These are phyloP conservation scores for Paradendryphiella salina DNA, from an alignment of 2,329 filamentous ascomycete genomes.

Conservation along the genomic window DNA sequence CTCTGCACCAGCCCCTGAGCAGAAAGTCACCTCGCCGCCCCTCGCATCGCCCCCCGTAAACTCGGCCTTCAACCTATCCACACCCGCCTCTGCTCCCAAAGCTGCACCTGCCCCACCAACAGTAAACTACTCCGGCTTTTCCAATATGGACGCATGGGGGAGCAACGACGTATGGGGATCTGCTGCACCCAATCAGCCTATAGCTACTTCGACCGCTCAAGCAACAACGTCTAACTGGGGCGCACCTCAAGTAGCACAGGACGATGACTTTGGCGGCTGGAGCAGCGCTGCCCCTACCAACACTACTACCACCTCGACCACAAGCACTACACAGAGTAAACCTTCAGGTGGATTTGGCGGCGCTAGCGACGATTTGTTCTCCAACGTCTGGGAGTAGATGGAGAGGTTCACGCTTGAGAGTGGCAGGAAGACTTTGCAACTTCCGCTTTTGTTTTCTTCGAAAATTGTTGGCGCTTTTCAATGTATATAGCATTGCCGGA, in stretches of 20 bases:
- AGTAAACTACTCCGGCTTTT: slow-evolving; percentile 50
- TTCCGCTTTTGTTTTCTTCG: too few relatives aligned
- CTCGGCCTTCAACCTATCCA: slow-evolving; percentile 70
- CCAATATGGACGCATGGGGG: slow-evolving; percentile 77
- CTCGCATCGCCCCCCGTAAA: slow-evolving; percentile 50
- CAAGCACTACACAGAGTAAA: slow-evolving; percentile 39
- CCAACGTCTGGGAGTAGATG: slow-evolving; percentile 85
- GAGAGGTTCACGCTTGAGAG: too few relatives aligned
- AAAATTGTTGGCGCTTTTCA: background rate
- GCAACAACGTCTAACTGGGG: slow-evolving; percentile 59
- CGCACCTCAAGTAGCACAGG: slow-evolving; percentile 67
- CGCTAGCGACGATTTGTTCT: slow-evolving; percentile 79
- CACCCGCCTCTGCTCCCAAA: slow-evolving; percentile 37
- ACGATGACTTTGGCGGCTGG: slow-evolving; percentile 97
- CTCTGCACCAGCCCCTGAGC: slow-evolving; percentile 37
- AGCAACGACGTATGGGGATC: slow-evolving; percentile 78
- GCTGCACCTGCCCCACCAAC: slow-evolving; percentile 39
- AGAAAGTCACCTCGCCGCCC: slow-evolving; percentile 30
- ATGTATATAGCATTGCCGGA: slow-evolving; percentile 6
- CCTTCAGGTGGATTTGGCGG: slow-evolving; percentile 60
- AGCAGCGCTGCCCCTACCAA: slow-evolving; percentile 67
- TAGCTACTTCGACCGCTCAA: slow-evolving; percentile 39
- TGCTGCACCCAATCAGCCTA: slow-evolving; percentile 59
- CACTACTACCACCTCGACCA: slow-evolving; percentile 43
- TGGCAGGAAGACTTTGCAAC: too few relatives aligned